A percentile compares a stretch with the other conserved stretches of the same genome.
Conservation (phyloP, 257 asterid genomes). For the Penstemon davidsonii region DNA sequence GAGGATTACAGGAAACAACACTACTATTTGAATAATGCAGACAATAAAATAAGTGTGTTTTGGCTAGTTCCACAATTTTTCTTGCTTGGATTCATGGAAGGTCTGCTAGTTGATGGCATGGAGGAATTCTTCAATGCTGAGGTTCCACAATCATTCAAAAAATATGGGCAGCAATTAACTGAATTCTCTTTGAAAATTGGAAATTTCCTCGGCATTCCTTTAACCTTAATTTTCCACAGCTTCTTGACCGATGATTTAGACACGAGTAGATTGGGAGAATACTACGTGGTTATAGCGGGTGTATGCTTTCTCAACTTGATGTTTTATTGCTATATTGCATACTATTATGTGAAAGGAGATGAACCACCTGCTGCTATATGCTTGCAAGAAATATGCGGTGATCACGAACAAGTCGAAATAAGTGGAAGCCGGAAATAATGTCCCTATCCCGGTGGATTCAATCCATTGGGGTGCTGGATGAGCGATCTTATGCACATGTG, state of each 20-base stretch:
- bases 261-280: neutral
- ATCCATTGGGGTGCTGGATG: too few species aligned
- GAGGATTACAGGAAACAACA: neutral
- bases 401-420: neutral
- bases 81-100: neutral
- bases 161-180: constrained; percentile 11
- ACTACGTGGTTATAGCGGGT: constrained; percentile 13
- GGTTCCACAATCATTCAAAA: neutral
- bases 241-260: neutral
- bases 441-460: too few species aligned
- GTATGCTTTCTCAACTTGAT: too few species aligned
- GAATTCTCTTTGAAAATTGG: constrained; percentile 14
- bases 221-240: neutral
- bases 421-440: too few species aligned
- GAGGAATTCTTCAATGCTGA: neutral
- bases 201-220: constrained; percentile 2
- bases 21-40: neutral
- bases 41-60: neutral
- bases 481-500: too few species aligned
- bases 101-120: constrained; percentile 17
- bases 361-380: neutral
- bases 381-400: neutral
- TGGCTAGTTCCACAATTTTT: constrained; percentile 30
- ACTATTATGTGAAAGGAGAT: neutral
- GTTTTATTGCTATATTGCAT: constrained; percentile 10